Evolutionary conservation across 768 basidiomycete genomes (phyloP).

Genomic region (Lactifluus echinatus): DNA sequence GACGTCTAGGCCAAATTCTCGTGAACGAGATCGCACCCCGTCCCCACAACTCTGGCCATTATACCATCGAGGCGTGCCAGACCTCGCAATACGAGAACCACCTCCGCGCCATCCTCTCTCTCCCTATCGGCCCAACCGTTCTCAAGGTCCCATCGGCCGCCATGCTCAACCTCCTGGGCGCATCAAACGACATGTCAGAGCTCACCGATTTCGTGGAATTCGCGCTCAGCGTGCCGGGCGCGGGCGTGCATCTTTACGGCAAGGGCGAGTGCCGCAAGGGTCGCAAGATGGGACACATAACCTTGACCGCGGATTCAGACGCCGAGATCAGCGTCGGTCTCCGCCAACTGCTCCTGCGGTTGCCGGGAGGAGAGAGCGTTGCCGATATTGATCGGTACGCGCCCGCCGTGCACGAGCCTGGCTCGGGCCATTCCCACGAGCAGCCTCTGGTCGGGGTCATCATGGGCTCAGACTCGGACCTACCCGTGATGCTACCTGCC

Average conservation of each 20-base stretch:
- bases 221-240: slow-evolving; percentile 66
- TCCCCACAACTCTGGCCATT: slow-evolving; percentile 98
- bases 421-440: slow-evolving; percentile 48
- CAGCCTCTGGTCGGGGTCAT: slow-evolving; percentile 86
- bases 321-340: slow-evolving; percentile 61
- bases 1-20: slow-evolving; percentile 51
- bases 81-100: slow-evolving; percentile 98
- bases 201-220: slow-evolving; percentile 45
- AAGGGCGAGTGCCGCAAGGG: slow-evolving; percentile 84
- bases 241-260: slow-evolving; percentile 87
- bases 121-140: slow-evolving; percentile 82
- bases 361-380: slow-evolving; percentile 38
- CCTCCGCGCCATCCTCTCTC: slow-evolving; percentile 82
- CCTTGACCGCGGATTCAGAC: slow-evolving; percentile 76
- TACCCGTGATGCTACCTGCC: slow-evolving; percentile 88
- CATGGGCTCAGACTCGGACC: slow-evolving; percentile 98
- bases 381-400: slow-evolving; percentile 48
- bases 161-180: slow-evolving; percentile 96
- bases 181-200: slow-evolving; percentile 54
- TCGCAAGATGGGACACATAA: slow-evolving; percentile 97
- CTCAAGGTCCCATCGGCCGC: slow-evolving; percentile 80
- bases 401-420: slow-evolving; percentile 35
- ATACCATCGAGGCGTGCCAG: slow-evolving; percentile 95
- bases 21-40: slow-evolving; percentile 98
- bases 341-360: slow-evolving; percentile 59